Evolutionary conservation across 1,284 basidiomycete genomes (phyloP).

Genomic region (Melanopsichium pennsylvanicum): DNA sequence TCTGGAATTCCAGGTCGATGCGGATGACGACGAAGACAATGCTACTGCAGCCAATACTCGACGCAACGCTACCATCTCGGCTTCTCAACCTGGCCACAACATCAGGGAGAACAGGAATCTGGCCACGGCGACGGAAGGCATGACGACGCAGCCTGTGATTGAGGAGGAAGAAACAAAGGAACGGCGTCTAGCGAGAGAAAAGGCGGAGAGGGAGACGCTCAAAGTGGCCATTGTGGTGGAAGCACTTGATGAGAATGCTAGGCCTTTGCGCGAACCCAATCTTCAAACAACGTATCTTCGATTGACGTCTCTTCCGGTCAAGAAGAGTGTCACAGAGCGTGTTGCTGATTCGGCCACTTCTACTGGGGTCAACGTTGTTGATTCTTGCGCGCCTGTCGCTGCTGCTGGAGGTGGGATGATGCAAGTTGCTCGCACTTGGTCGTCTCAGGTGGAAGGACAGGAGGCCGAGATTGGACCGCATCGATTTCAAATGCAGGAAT

Average conservation of each 20-base stretch:
- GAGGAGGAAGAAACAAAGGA: conserved; percentile 54
- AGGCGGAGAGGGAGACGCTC: conserved; percentile 56
- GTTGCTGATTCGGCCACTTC: not conserved
- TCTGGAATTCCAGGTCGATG: conserved; percentile 29
- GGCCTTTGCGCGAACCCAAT: conserved; percentile 53
- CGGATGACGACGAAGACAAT: conserved; percentile 31
- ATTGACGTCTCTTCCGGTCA: conserved; percentile 42
- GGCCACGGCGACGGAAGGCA: not conserved
- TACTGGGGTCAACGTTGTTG: not conserved
- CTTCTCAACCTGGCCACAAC: too few species aligned
- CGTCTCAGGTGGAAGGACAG: conserved; percentile 56
- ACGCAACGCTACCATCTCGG: too few species aligned
- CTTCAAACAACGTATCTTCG: conserved; percentile 58
- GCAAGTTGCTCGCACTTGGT: conserved; percentile 48
- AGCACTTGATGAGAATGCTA: conserved; percentile 59
- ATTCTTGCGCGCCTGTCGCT: too few species aligned
- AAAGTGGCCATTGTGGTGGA: conserved; percentile 60
- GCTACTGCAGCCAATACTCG: not conserved
- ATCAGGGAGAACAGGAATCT: not conserved
- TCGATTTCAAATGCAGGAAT: conserved; percentile 62
- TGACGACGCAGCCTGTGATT: conserved; percentile 8
- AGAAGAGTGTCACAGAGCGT: conserved; percentile 18
- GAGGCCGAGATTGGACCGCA: conserved; percentile 62
- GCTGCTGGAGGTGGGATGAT: too few species aligned
- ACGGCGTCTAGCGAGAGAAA: conserved; percentile 48